phyloP scores from a whole-genome alignment of 257 asterid genomes.

The Solanum bulbocastanum region DNA sequence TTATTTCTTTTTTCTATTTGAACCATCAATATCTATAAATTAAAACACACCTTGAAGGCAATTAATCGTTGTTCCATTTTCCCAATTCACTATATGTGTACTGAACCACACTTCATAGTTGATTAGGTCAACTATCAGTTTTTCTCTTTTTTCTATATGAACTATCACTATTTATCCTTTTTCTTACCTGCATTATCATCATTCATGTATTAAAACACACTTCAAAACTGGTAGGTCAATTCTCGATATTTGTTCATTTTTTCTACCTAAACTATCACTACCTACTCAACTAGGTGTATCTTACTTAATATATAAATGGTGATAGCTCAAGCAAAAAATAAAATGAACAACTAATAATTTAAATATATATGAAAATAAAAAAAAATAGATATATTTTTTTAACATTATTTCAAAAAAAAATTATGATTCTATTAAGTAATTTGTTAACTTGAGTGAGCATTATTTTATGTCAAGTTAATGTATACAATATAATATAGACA shows the following conservation, averaged over 20 bases:
- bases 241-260: not conserved
- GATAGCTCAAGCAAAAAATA: too few species aligned
- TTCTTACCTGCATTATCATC: not conserved
- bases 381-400: too few species aligned
- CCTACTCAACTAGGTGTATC: not conserved
- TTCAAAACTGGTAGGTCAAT: not conserved
- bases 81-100: not conserved
- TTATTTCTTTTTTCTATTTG: not conserved
- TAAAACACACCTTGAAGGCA: not conserved
- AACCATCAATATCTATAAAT: not conserved
- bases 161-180: not conserved
- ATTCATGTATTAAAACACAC: not conserved
- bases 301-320: too few species aligned
- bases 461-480: not conserved
- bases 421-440: too few species aligned
- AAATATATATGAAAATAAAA: too few species aligned
- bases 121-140: not conserved
- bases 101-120: not conserved
- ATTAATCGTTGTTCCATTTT: not conserved
- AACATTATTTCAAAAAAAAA: not conserved
- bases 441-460: not conserved
- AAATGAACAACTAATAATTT: too few species aligned
- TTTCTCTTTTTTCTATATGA: not conserved
- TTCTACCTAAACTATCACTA: not conserved
- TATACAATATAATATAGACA: not conserved